A percentile compares a stretch with the other conserved stretches of the same genome.
Conservation (phyloP, 177 flowering plant species). For the Tripterygium wilfordii region DNA sequence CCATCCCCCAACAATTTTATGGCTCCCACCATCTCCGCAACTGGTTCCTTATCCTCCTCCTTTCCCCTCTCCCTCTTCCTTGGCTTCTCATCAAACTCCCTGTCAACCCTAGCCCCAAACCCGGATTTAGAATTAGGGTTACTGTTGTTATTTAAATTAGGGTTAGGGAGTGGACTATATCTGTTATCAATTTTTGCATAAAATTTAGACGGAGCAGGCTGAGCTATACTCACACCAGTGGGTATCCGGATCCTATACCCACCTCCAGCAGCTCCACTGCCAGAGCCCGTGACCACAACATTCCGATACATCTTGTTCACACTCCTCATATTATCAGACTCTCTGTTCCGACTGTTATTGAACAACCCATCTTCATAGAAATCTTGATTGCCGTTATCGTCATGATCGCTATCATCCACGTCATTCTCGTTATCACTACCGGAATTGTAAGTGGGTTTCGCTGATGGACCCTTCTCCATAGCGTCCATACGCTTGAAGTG, state of each 20-base stretch:
- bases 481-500: slow-evolving; percentile 46
- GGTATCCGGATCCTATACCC: slow-evolving; percentile 45
- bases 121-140: neutral
- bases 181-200: slow-evolving; percentile 13
- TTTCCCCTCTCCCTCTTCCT: slow-evolving; percentile 22
- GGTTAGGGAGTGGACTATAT: slow-evolving; percentile 11
- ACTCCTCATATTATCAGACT: slow-evolving; percentile 11
- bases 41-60: slow-evolving; percentile 20
- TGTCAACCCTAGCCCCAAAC: slow-evolving; percentile 15
- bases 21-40: slow-evolving; percentile 32
- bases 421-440: slow-evolving; percentile 19
- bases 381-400: slow-evolving; percentile 14
- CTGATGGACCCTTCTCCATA: slow-evolving; percentile 49
- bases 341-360: slow-evolving; percentile 11
- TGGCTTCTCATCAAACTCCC: slow-evolving; percentile 15
- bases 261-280: neutral
- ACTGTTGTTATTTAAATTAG: too few species aligned
- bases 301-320: slow-evolving; percentile 23
- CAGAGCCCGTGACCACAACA: slow-evolving; percentile 9
- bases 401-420: slow-evolving; percentile 24
- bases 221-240: slow-evolving; percentile 28
- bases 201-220: slow-evolving; percentile 21
- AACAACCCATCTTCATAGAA: slow-evolving; percentile 9
- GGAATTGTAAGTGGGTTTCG: slow-evolving; percentile 12
- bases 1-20: slow-evolving; percentile 48